A percentile compares a stretch with the other conserved stretches of the same genome.
Conservation (phyloP, 305 asterid genomes). For the Fraxinus paxiana region DNA sequence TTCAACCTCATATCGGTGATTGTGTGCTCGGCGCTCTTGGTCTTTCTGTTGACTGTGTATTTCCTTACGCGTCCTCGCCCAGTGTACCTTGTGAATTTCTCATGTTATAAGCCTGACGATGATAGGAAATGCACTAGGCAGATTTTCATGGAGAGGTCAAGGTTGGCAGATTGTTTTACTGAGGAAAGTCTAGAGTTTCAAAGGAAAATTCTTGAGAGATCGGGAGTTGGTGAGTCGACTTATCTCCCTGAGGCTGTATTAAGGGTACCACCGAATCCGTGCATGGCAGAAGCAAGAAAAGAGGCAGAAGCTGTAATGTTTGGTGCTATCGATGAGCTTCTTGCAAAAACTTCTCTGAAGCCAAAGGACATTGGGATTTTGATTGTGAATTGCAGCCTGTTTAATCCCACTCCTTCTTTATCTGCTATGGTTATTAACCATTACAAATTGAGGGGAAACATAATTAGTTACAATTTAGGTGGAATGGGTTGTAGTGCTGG, state of each 20-base stretch:
- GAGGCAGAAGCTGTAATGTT: slow-evolving; percentile 43
- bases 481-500: slow-evolving; percentile 56
- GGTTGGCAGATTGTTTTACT: slow-evolving; percentile 23
- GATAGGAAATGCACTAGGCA: slow-evolving; percentile 34
- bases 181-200: slow-evolving; percentile 32
- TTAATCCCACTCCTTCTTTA: slow-evolving; percentile 43
- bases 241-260: slow-evolving; percentile 39
- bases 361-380: slow-evolving; percentile 44
- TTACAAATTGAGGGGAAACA: slow-evolving; percentile 40
- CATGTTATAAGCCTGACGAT: slow-evolving; percentile 40
- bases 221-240: slow-evolving; percentile 45
- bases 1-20: slow-evolving; percentile 37
- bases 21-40: slow-evolving; percentile 34
- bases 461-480: slow-evolving; percentile 37
- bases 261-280: slow-evolving; percentile 39
- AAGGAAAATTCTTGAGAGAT: slow-evolving; percentile 37
- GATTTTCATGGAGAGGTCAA: slow-evolving; percentile 30
- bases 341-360: slow-evolving; percentile 32
- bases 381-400: slow-evolving; percentile 43
- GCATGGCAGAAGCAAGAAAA: slow-evolving; percentile 41
- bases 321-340: slow-evolving; percentile 39
- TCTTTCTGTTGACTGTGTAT: slow-evolving; percentile 35
- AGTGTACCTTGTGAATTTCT: slow-evolving; percentile 40
- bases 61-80: slow-evolving; percentile 40
- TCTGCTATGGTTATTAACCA: slow-evolving; percentile 44